Base-by-base conservation (phyloP, 169 alveolate genomes). In the Eimeria praecox region DNA sequence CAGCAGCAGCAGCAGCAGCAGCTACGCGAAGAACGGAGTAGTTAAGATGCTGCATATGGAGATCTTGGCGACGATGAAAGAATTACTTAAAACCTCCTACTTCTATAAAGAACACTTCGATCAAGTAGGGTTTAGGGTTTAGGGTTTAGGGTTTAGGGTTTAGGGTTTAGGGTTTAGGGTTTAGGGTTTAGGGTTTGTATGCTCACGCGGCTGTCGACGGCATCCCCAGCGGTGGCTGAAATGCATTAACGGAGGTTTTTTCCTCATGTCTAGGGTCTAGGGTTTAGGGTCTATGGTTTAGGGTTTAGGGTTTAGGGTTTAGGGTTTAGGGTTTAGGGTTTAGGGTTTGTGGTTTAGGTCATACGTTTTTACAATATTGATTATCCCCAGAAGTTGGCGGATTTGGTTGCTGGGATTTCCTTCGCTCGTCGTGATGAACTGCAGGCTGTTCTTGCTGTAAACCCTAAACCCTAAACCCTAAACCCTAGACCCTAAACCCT, bases 101-200 rank as follows among this genome's bases (percentile, higher is more conserved):
- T 97, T 97, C 88, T 97, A 97, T 94, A 97, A 97, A 96, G 98
- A 97, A 94, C 98, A 97, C 89, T 97, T 97, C 64, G 98, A 97
- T 95, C 98, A 97, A 91, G 97, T 95, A 30, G n/a, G n/a, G 38
- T 30, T 30, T 24, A 2, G 77, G 77, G 77, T 64, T 64, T 64
- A 64, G 77, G 77, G 77, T 64, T 64, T 64, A 64, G 77, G 77
- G 77, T 2, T 3, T n/a, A n/a, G n/a, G n/a, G n/a, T n/a, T n/a
- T n/a, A n/a, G n/a, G n/a, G n/a, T n/a, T n/a, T n/a, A n/a, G n/a
- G n/a, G n/a, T n/a, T n/a, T n/a, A n/a, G n/a, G n/a, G n/a, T n/a
- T n/a, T n/a, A n/a, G n/a, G n/a, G n/a, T n/a, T n/a, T n/a, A n/a
- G n/a, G n/a, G n/a, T n/a, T n/a, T n/a, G n/a, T n/a, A n/a, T n/a